Percentiles rank a stretch among this genome's conserved stretches.
Evolutionary conservation across 1,284 basidiomycete species (phyloP).

Genomic region (Hypsizygus ulmarius): DNA sequence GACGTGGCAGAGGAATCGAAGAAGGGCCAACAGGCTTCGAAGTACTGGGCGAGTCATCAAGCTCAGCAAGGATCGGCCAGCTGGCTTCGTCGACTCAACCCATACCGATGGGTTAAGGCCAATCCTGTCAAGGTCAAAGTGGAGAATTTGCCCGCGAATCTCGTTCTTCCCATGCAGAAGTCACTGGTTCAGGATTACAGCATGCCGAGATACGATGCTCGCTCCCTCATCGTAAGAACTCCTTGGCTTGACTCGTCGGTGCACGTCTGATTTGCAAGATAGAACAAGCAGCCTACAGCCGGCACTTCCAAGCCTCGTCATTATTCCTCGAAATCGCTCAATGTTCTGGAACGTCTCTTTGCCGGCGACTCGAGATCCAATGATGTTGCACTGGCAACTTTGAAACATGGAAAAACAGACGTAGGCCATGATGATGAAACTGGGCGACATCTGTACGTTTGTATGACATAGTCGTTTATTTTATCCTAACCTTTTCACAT

Average conservation of each 20-base stretch:
- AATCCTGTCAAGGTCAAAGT: slow-evolving; percentile 74
- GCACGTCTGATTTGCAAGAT: neutral
- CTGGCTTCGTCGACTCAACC: slow-evolving; percentile 83
- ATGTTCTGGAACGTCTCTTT: slow-evolving; percentile 63
- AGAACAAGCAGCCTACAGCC: slow-evolving; percentile 24
- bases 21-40: slow-evolving; percentile 75
- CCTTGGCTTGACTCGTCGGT: neutral
- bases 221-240: slow-evolving; percentile 25
- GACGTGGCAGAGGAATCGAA: slow-evolving; percentile 91
- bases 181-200: slow-evolving; percentile 64
- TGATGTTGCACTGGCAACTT: slow-evolving; percentile 60
- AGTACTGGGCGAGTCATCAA: slow-evolving; percentile 60
- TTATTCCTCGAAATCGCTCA: slow-evolving; percentile 55
- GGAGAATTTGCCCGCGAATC: slow-evolving; percentile 66
- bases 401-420: slow-evolving; percentile 43
- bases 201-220: slow-evolving; percentile 36
- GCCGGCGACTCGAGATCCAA: slow-evolving; percentile 56
- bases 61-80: slow-evolving; percentile 50
- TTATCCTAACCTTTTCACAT: slow-evolving; percentile 5
- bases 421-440: slow-evolving; percentile 60
- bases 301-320: slow-evolving; percentile 38
- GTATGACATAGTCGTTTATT: neutral
- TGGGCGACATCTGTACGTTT: slow-evolving; percentile 61
- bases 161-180: slow-evolving; percentile 77
- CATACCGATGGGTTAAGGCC: slow-evolving; percentile 80